Conservation (phyloP, 192 early-diverging fungal genomes). For the Backusella circina region DNA sequence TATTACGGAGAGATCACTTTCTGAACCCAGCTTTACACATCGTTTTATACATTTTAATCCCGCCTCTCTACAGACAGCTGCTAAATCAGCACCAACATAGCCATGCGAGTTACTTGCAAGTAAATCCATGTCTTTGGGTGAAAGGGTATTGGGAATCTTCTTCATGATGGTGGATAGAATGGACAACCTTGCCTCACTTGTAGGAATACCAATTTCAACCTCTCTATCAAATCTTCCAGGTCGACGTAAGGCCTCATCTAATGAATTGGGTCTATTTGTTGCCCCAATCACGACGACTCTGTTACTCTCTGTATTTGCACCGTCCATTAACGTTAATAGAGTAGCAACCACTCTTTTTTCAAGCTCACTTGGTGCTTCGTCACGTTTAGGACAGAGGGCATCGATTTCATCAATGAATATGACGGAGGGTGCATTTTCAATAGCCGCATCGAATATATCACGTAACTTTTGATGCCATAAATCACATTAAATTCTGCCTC, state of each 20-base stretch:
- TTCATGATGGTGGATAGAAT: conserved; percentile 73
- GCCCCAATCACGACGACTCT: conserved; percentile 83
- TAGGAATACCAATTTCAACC: conserved; percentile 94
- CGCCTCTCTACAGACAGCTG: conserved; percentile 82
- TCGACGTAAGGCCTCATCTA: conserved; percentile 88
- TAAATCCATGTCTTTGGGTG: conserved; percentile 46
- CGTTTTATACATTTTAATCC: conserved; percentile 76
- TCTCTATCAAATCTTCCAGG: conserved; percentile 96
- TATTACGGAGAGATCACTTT: conserved; percentile 41
- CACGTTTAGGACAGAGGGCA: conserved; percentile 84
- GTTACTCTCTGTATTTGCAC: conserved; percentile 37
- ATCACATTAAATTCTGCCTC: not conserved
- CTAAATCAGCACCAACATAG: conserved; percentile 97
- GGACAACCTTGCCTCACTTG: conserved; percentile 54
- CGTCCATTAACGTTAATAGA: conserved; percentile 93
- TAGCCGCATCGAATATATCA: conserved; percentile 71
- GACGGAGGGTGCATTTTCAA: conserved; percentile 70
- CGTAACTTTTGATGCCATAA: conserved; percentile 49
- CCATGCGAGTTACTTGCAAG: conserved; percentile 80
- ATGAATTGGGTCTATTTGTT: conserved; percentile 85
- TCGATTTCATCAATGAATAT: conserved; percentile 97
- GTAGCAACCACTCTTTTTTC: conserved; percentile 92
- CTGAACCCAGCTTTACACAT: not conserved
- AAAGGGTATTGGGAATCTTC: conserved; percentile 66
- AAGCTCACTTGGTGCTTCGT: conserved; percentile 74